These are phyloP conservation scores for Pseudisothecium myosuroides DNA, from an alignment of 225 moss, liverwort and hornwort species.

Conservation along the genomic window DNA sequence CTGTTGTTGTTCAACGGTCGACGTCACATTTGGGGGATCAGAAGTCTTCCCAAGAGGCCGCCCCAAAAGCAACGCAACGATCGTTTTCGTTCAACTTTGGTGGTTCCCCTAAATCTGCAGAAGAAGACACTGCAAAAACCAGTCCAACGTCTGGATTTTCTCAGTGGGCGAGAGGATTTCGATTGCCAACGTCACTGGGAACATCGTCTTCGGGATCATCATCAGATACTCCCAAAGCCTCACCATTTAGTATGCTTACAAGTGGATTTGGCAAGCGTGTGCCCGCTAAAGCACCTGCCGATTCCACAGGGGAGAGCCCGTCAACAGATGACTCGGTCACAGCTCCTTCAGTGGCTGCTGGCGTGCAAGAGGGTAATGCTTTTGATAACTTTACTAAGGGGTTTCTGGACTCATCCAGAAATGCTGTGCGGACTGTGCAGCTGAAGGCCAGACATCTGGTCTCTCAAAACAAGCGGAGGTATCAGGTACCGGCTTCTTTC, in stretches of 20 bases:
- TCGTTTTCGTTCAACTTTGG: constrained; percentile 23
- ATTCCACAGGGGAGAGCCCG: constrained; percentile 44
- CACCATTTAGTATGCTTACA: constrained; percentile 41
- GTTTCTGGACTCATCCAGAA: constrained; percentile 69
- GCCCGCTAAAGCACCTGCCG: constrained; percentile 55
- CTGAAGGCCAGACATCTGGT: constrained; percentile 92
- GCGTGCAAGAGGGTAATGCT: constrained; percentile 54
- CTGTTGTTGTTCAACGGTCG: constrained; percentile 11
- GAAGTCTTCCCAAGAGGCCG: background rate
- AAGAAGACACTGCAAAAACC: constrained; percentile 4
- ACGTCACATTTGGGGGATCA: constrained; percentile 4
- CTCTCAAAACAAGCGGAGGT: constrained; percentile 99
- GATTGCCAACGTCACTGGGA: constrained; percentile 26
- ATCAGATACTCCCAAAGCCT: constrained; percentile 18
- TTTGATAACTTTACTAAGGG: constrained; percentile 80
- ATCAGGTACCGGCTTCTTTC: constrained; percentile 54
- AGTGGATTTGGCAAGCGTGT: constrained; percentile 78
- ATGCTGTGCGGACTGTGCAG: constrained; percentile 90
- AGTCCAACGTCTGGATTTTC: constrained; percentile 32
- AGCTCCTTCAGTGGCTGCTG: constrained; percentile 16
- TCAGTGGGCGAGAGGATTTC: constrained; percentile 54
- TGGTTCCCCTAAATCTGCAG: constrained; percentile 1
- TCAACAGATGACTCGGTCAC: constrained; percentile 35
- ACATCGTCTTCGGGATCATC: constrained; percentile 13
- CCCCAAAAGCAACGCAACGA: constrained; percentile 15